Evolutionary conservation across 495 filamentous ascomycete species (phyloP), one percentile per base, ranked within the genome.

Genomic region (Penicillium pulvis): DNA sequence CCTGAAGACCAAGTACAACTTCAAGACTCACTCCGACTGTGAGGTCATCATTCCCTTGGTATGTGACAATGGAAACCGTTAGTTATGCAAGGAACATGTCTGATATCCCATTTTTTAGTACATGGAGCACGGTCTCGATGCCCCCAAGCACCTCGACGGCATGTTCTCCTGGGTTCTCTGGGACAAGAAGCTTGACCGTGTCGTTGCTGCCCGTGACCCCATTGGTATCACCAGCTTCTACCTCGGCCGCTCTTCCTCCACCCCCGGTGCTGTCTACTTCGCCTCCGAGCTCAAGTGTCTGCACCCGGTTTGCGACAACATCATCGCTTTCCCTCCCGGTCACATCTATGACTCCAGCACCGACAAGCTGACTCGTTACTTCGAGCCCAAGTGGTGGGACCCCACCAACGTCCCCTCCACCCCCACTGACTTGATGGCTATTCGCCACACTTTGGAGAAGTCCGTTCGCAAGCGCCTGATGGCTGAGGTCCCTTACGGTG

Each of bases 121-220:
- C 69, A 81, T 90, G 75, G 86, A 98, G 73, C 82, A 96, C 83
- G 95, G 87, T 62, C 82, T 96, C 57, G 90, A 98, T 74, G 90
- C 92, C 60, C 93, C 94, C 60, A 95, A 96, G 78, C 78, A 91
- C 74, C 87, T 98, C 60, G 94, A 98, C 72, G 94, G 94, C 75
- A 98, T 98, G 95, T 98, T 98, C 85, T 96, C 93, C 11, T 98
- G 93, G 80, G 92, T 98, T 44, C 83, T 98, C 28, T 97, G 95
- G 77, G 94, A 98, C 81, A 94, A 93, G 79, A 87, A 82, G 50
- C 84, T 87, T 68, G 90, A 98, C 78, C 88, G 95, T 52, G 90
- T 90, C 33, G 85, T 98, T 62, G 95, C 94, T 28, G 95, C 94
- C 42, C 86, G 94, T 68, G 94, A 98, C 72, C 94, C 94, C 43